Conservation (phyloP, 2,329 filamentous ascomycete species). For the Paraphaeosphaeria minitans region DNA sequence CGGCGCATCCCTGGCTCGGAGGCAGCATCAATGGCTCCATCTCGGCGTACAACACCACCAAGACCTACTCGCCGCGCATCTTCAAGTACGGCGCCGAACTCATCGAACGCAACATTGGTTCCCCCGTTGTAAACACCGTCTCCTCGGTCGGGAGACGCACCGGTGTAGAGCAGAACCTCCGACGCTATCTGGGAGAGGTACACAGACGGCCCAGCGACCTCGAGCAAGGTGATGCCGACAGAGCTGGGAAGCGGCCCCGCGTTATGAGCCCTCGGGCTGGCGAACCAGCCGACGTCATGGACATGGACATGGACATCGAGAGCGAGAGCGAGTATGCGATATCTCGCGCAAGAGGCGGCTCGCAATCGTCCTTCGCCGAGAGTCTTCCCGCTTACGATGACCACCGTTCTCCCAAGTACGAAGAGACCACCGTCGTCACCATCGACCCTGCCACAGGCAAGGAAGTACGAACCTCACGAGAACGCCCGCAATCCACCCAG, state of each 20-base stretch:
- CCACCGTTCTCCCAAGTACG: slow-evolving; percentile 74
- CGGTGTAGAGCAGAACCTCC: slow-evolving; percentile 83
- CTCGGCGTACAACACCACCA: slow-evolving; percentile 83
- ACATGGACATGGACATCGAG: slow-evolving; percentile 59
- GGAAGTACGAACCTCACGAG: slow-evolving; percentile 22
- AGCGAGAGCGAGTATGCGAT: slow-evolving; percentile 34
- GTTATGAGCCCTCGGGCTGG: slow-evolving; percentile 41
- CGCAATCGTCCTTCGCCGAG: slow-evolving; percentile 71
- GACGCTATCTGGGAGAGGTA: slow-evolving; percentile 74
- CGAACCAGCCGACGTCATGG: slow-evolving; percentile 46
- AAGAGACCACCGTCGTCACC: slow-evolving; percentile 56
- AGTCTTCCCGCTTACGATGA: slow-evolving; percentile 85
- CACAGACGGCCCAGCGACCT: slow-evolving; percentile 60
- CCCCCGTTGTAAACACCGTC: slow-evolving; percentile 84
- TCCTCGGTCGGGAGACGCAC: slow-evolving; percentile 82
- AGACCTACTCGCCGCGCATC: slow-evolving; percentile 88
- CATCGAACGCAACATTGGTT: slow-evolving; percentile 81
- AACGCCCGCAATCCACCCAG: slow-evolving; percentile 28
- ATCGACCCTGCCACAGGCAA: slow-evolving; percentile 36
- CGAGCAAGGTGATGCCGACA: slow-evolving; percentile 48
- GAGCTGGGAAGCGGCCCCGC: slow-evolving; percentile 51
- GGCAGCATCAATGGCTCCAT: slow-evolving; percentile 84
- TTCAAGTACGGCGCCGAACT: slow-evolving; percentile 87
- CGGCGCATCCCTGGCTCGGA: slow-evolving; percentile 83
- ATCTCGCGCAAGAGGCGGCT: slow-evolving; percentile 56